Conservation (phyloP, 495 filamentous ascomycete genomes). For the Neurospora sp. region DNA sequence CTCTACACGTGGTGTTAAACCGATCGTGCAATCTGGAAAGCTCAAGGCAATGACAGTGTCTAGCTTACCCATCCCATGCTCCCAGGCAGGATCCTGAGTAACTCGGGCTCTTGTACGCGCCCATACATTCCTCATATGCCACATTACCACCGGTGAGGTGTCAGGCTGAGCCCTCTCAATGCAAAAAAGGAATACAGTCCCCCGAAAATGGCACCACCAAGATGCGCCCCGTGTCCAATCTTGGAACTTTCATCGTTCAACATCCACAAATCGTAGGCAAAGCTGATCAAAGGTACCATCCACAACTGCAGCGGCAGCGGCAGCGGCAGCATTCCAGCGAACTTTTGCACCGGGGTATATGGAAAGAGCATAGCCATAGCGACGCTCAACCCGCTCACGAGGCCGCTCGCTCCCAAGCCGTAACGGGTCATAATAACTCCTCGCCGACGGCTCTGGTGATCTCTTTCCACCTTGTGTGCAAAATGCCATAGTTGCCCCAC, state of each 20-base stretch:
- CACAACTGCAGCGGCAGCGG: background rate
- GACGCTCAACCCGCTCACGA: background rate
- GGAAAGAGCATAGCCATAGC: background rate
- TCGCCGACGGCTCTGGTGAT: background rate
- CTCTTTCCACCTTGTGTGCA: background rate
- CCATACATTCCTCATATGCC: background rate
- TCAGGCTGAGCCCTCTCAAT: background rate
- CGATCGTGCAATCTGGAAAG: background rate
- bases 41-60: background rate
- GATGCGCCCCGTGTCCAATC: background rate
- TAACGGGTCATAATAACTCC: background rate
- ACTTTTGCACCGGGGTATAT: background rate
- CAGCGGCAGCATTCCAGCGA: background rate
- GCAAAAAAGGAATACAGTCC: background rate
- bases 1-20: background rate
- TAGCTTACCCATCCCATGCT: background rate
- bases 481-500: background rate
- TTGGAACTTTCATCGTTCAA: background rate
- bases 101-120: background rate
- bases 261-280: background rate
- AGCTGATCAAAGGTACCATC: background rate
- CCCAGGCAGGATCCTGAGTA: background rate
- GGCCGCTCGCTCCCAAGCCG: background rate
- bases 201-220: background rate
- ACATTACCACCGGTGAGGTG: background rate